A percentile compares a stretch with the other conserved stretches of the same genome.
phyloP scores from a whole-genome alignment of 228 moss, liverwort and hornwort genomes.

The Sphagnum magellanicum region DNA sequence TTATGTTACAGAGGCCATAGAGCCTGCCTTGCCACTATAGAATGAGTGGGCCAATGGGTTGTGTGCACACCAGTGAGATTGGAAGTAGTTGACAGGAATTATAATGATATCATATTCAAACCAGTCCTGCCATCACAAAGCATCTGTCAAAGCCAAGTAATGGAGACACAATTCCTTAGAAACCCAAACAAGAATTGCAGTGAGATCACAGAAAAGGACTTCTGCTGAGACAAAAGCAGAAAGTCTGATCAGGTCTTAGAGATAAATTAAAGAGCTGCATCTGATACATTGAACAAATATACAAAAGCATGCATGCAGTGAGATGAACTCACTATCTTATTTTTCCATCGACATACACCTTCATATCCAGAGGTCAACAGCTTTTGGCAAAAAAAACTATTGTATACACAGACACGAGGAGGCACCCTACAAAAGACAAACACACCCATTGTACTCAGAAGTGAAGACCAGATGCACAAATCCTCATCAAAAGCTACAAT shows the following conservation, averaged over 20 bases:
- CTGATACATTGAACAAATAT: too few species aligned
- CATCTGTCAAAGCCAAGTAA: neutral
- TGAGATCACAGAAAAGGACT: neutral
- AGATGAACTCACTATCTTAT: slow-evolving; percentile 1
- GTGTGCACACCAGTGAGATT: neutral
- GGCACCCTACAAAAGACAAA: neutral
- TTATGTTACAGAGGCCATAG: too few species aligned
- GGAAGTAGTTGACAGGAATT: neutral
- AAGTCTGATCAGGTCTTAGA: neutral
- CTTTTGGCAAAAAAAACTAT: neutral
- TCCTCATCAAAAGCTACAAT: neutral
- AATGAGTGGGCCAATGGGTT: too few species aligned
- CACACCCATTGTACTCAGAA: neutral
- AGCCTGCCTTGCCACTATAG: too few species aligned
- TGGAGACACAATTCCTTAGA: neutral
- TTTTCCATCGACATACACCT: slow-evolving; percentile 1
- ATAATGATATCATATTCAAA: slow-evolving; percentile 3
- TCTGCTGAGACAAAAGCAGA: neutral
- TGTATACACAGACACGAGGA: slow-evolving; percentile 1
- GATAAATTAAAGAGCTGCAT: too few species aligned
- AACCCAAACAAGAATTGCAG: neutral
- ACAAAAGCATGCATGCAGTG: neutral
- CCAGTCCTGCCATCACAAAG: slow-evolving; percentile 1
- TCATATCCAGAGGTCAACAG: slow-evolving; percentile 4
- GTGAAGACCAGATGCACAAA: too few species aligned